phyloP scores from a whole-genome alignment of 2,329 filamentous ascomycete genomes.

The Penicillium griseofulvum region DNA sequence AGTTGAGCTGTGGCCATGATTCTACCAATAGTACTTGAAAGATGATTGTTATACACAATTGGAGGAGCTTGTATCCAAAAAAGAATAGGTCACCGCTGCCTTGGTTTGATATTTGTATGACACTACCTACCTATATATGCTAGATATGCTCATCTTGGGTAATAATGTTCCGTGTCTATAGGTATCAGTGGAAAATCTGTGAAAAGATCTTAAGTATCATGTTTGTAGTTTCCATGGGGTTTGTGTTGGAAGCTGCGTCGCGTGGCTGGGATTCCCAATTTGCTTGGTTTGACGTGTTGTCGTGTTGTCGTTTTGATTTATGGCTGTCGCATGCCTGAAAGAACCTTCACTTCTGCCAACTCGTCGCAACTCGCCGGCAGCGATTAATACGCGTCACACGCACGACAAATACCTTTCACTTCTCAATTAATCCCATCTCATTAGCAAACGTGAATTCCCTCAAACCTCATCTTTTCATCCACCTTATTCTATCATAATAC shows the following conservation, averaged over 20 bases:
- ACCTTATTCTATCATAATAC: neutral
- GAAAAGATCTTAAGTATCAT: no score
- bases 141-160: neutral
- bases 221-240: neutral
- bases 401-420: neutral
- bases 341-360: neutral
- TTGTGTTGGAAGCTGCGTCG: neutral
- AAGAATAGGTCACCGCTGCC: no score
- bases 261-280: neutral
- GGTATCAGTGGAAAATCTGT: no score
- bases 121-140: neutral
- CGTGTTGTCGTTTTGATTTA: neutral
- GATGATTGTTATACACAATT: fast-evolving
- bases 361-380: neutral
- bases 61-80: neutral
- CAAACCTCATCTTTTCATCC: no score
- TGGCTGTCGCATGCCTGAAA: neutral
- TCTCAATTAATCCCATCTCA: neutral
- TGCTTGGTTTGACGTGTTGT: neutral
- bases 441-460: neutral
- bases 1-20: constrained; percentile 65
- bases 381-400: neutral
- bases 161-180: neutral
- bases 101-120: neutral
- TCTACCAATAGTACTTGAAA: neutral